These are phyloP conservation scores for Boletus rufocinnamomeus DNA, from an alignment of 768 basidiomycete species.

Conservation along the genomic window DNA sequence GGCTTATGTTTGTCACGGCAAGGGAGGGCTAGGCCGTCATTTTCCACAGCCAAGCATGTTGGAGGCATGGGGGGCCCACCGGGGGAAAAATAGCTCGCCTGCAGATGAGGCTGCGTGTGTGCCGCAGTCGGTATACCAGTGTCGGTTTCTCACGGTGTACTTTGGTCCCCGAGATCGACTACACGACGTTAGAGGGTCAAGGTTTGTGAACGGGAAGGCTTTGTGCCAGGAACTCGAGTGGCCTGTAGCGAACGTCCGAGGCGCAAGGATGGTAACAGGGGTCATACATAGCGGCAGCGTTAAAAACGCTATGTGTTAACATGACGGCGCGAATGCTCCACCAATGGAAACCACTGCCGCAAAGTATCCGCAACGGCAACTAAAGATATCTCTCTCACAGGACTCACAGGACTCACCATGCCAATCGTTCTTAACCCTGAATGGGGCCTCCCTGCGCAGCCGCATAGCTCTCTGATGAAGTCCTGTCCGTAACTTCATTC, in stretches of 20 bases:
- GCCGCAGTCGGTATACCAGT: not conserved
- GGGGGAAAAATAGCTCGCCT: not conserved
- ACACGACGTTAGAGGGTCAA: not conserved
- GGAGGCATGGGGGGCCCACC: not conserved
- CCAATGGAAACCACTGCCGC: not conserved
- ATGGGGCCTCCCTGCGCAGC: not conserved
- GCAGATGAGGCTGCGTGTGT: not conserved
- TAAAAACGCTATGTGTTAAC: not conserved
- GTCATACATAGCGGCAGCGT: not conserved
- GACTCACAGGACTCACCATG: not conserved
- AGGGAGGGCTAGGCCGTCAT: not conserved
- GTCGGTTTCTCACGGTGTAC: not conserved
- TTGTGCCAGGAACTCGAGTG: not conserved
- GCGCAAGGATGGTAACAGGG: not conserved
- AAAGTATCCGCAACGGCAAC: not conserved
- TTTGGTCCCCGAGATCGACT: not conserved
- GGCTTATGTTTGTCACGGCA: not conserved
- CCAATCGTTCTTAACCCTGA: not conserved
- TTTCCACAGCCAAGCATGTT: not conserved
- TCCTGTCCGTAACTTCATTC: not conserved
- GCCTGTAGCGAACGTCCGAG: not conserved
- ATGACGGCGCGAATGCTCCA: not conserved
- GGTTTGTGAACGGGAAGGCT: too few relatives aligned
- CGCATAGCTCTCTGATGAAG: not conserved
- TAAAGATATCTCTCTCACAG: slow-evolving; percentile 3